phyloP scores from a whole-genome alignment of 2,329 filamentous ascomycete species.

The Daldinia eschscholtzii region DNA sequence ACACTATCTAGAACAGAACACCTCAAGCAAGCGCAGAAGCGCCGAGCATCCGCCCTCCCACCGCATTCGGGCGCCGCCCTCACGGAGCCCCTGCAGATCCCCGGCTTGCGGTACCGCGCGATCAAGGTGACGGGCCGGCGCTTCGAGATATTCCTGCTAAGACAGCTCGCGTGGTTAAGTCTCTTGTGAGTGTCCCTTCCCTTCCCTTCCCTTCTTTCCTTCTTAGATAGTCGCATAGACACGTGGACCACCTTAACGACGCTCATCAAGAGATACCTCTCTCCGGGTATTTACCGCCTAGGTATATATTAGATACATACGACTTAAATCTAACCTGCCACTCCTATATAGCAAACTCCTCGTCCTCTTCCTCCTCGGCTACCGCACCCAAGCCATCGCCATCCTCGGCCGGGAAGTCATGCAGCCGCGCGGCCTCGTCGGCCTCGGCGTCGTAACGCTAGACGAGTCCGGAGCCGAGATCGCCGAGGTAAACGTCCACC shows the following conservation, averaged over 20 bases:
- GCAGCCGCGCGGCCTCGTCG: constrained; percentile 76
- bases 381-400: constrained; percentile 75
- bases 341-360: constrained; percentile 65
- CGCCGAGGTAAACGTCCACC: constrained; percentile 54
- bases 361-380: constrained; percentile 69
- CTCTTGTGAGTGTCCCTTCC: constrained; percentile 63
- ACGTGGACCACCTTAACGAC: neutral
- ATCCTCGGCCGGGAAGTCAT: constrained; percentile 79
- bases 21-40: constrained; percentile 74
- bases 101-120: constrained; percentile 71
- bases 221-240: neutral
- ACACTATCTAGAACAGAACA: constrained; percentile 73
- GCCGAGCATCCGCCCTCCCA: constrained; percentile 61
- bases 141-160: constrained; percentile 77
- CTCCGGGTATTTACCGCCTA: too few relatives aligned
- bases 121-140: constrained; percentile 80
- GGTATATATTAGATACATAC: too few relatives aligned
- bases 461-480: constrained; percentile 75
- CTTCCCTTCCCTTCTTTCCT: neutral
- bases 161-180: constrained; percentile 75
- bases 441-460: constrained; percentile 77
- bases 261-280: neutral
- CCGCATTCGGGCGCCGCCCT: constrained; percentile 65
- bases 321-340: neutral
- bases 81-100: constrained; percentile 69